phyloP scores from a whole-genome alignment of 345 rosid species.

The Noccaea caerulescens region DNA sequence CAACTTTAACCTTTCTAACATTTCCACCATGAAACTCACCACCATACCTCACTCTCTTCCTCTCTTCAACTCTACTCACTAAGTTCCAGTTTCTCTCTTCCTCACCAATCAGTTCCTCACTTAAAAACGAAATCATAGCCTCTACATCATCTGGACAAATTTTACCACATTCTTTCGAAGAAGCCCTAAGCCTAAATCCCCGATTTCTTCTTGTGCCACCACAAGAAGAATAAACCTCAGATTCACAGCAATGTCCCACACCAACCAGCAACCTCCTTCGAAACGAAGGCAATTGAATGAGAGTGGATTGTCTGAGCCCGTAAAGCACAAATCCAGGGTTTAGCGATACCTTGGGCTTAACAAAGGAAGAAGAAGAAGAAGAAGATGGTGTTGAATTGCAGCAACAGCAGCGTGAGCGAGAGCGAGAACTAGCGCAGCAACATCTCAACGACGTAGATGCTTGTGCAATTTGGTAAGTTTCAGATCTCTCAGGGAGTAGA shows the following conservation, averaged over 20 bases:
- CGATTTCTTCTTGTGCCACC: slow-evolving; percentile 49
- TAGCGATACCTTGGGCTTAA: slow-evolving; percentile 45
- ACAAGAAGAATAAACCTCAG: slow-evolving; percentile 51
- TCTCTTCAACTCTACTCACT: slow-evolving; percentile 50
- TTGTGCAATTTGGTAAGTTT: slow-evolving; percentile 37
- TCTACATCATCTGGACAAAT: slow-evolving; percentile 54
- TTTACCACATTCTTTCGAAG: slow-evolving; percentile 50
- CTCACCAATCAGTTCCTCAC: slow-evolving; percentile 64
- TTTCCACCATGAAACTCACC: slow-evolving; percentile 41
- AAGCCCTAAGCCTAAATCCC: slow-evolving; percentile 46
- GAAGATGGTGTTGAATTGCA: slow-evolving; percentile 26
- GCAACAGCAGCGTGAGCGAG: slow-evolving; percentile 47
- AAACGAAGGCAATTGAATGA: slow-evolving; percentile 66
- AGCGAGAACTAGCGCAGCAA: slow-evolving; percentile 48
- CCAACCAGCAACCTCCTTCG: slow-evolving; percentile 61
- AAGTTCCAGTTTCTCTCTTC: slow-evolving; percentile 43
- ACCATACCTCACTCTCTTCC: slow-evolving; percentile 48
- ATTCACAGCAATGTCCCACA: slow-evolving; percentile 49
- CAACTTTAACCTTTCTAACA: slow-evolving; percentile 46
- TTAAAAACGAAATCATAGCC: slow-evolving; percentile 74
- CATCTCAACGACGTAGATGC: slow-evolving; percentile 34
- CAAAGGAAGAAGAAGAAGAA: slow-evolving; percentile 41
- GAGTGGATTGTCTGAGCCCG: slow-evolving; percentile 73
- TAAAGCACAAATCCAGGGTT: slow-evolving; percentile 51
- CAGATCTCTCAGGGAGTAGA: slow-evolving; percentile 55